Conservation (phyloP, 805 yeast species). For the Yarrowia porcina region DNA sequence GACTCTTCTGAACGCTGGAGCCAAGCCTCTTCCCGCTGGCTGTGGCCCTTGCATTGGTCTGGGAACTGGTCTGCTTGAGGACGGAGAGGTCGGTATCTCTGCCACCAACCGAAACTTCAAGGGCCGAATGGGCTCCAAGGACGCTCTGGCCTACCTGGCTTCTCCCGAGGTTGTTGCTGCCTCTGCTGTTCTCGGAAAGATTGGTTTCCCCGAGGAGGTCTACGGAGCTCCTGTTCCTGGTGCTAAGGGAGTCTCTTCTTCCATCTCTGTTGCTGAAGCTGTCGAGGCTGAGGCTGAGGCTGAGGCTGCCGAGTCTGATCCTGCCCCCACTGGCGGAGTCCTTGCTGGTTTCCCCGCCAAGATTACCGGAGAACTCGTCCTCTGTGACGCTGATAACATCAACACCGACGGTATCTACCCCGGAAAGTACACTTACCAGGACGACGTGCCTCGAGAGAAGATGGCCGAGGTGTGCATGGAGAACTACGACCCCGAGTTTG, state of each 20-base stretch:
- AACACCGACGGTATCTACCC: constrained; percentile 99
- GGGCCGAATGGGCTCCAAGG: constrained; percentile 98
- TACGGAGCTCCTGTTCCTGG: constrained; percentile 53
- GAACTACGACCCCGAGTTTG: constrained; percentile 90
- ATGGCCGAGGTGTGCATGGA: constrained; percentile 99
- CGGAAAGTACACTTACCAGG: constrained; percentile 98
- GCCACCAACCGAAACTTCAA: constrained; percentile 98
- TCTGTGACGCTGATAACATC: constrained; percentile 90
- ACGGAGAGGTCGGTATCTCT: constrained; percentile 96
- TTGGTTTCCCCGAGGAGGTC: constrained; percentile 88
- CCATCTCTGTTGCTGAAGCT: constrained; percentile 38
- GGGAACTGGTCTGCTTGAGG: constrained; percentile 88
- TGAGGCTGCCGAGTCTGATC: constrained; percentile 38
- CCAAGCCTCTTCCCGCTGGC: constrained; percentile 93
- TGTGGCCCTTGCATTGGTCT: constrained; percentile 99
- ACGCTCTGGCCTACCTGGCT: constrained; percentile 92
- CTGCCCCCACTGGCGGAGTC: constrained; percentile 59
- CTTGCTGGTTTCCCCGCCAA: constrained; percentile 87
- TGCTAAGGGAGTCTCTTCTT: constrained; percentile 45
- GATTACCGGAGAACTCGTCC: constrained; percentile 85
- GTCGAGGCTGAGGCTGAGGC: constrained; percentile 39
- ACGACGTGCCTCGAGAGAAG: constrained; percentile 87
- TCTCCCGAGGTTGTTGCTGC: constrained; percentile 99
- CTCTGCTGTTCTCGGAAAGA: constrained; percentile 90
- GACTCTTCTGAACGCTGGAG: constrained; percentile 84